Base-by-base conservation (phyloP, 2,329 filamentous ascomycete species). In the Neurospora crassa region DNA sequence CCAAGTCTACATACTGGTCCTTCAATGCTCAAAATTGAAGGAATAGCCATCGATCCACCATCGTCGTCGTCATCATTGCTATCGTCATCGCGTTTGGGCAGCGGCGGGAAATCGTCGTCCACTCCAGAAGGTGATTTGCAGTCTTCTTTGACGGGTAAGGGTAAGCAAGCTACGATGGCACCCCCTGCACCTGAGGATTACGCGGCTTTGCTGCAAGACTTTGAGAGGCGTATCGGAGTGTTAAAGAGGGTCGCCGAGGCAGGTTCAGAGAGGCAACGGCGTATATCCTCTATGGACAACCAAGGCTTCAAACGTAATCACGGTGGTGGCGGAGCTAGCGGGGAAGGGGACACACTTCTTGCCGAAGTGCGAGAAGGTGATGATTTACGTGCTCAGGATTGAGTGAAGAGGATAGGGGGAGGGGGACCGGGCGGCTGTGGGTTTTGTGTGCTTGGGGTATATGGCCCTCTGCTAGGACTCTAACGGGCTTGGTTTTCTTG, bases 11-110 rank as follows among this genome's bases (percentile, higher is more conserved):
- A 68, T 7, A 79, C 82, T 42, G 81, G 81, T 53, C 82, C 83
- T 7, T 78, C 90, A 74, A 90, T 92, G 86, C 79, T 92, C 67
- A 83, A 82, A 71, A 86, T 92, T 69, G 86, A 91, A 72, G 90
- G 90, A 78, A 73, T 85, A 75, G 75, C 74, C 68, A 53, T 76
- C 12, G 76, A 77, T 37, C 70, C 73, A 10, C 67, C 74, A 8
- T 69, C 74, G 34, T 14, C 37, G 43, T 67, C n/a, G 53, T 71
- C 40, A 40, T 69, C 14, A 12, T 40, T 70, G 53, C 14, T 63
- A 5, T 34, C 53, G 7, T n/a, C 53, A 37, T 34, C 29, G 29
- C 24, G 53, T 63, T 37, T 63, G 53, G 53, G 24, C 53, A 37
- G 53, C 29, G 53, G 29, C 53, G 34, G 73, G 71, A 5, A 73